Evolutionary conservation across 2,329 filamentous ascomycete species (phyloP), one percentile per base, ranked within the genome.

Genomic region (Fusarium solani-melongenae): DNA sequence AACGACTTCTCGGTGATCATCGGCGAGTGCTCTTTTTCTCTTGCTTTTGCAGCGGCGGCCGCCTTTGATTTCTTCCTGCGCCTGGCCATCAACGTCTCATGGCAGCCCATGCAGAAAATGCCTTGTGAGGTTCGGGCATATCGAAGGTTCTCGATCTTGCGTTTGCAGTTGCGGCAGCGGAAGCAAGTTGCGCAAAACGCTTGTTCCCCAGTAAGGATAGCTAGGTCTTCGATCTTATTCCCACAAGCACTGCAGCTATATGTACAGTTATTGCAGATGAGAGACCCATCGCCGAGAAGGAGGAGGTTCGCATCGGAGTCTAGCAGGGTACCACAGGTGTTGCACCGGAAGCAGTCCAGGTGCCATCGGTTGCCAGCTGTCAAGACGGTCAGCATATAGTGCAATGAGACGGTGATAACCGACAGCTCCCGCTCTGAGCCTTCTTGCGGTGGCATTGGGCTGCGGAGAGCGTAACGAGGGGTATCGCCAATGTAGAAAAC

Each of bases 191-290:
- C 95, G 84, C 96, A 99, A 82, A 98, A 99, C 51, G 96, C 96
- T 84, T 99, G 96, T 80, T 99, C 96, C 74, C 96, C 96, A 0
- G 96, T 99, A 76, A 99, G 88, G 82, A 99, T 99, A 73, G 96
- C 96, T 71, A 98, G 88, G 81, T 99, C 96, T 82, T 99, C 96
- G 76, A 99, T 99, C 87, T 99, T 99, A 86, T 97, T 96, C 67
- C 92, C 92, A 84, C 96, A 99, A 62, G 95, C 95, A 83, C 92
- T 98, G 87, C 96, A 99, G 88, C 95, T 98, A 83, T 99, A 99
- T 62, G 96, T 98, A 86, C 96, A 99, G 84, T 98, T 98, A 86
- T 98, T 98, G 88, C 96, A 99, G 78, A 99, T 98, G 75, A 99
- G 91, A 20, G 96, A 98, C 75, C 96, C 96, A 85, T 99, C 96